phyloP scores from a whole-genome alignment of 169 alveolate species.

The Besnoitia besnoiti region DNA sequence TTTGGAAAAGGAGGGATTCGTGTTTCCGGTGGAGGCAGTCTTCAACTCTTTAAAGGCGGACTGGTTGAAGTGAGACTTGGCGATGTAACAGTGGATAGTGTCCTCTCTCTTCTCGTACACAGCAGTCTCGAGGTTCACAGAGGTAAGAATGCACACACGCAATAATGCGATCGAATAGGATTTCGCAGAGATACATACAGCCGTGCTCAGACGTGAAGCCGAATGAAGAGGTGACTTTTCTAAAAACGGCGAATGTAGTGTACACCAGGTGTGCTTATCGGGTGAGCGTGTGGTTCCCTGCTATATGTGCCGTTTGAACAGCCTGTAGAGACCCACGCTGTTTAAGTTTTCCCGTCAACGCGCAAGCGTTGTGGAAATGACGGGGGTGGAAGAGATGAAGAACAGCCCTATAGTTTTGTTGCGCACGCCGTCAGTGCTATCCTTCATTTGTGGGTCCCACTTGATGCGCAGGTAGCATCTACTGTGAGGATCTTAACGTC shows the following conservation, averaged over 20 bases:
- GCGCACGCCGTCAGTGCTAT: too few species aligned
- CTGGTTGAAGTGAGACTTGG: background rate
- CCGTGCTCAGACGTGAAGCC: too few species aligned
- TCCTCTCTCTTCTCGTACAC: background rate
- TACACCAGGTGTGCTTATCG: too few species aligned
- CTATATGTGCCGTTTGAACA: too few species aligned
- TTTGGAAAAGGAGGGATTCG: conserved; percentile 12
- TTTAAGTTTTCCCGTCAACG: too few species aligned
- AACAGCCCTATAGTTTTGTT: too few species aligned
- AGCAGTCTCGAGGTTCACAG: conserved; percentile 9
- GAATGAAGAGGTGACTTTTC: too few species aligned
- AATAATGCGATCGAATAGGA: background rate
- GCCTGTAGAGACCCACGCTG: too few species aligned
- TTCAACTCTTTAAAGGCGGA: conserved; percentile 8
- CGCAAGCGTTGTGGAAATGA: too few species aligned
- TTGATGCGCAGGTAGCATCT: background rate
- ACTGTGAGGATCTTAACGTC: conserved; percentile 1
- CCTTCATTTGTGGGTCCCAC: background rate
- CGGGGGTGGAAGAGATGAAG: too few species aligned
- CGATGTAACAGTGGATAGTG: background rate
- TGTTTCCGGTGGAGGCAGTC: background rate
- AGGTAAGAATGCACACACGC: background rate
- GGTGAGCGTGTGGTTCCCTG: too few species aligned
- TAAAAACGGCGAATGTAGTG: too few species aligned
- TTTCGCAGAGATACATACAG: background rate